Evolutionary conservation across 163 green algal species (phyloP), one percentile per base, ranked within the genome.

Genomic region (Scenedesmus sp.): DNA sequence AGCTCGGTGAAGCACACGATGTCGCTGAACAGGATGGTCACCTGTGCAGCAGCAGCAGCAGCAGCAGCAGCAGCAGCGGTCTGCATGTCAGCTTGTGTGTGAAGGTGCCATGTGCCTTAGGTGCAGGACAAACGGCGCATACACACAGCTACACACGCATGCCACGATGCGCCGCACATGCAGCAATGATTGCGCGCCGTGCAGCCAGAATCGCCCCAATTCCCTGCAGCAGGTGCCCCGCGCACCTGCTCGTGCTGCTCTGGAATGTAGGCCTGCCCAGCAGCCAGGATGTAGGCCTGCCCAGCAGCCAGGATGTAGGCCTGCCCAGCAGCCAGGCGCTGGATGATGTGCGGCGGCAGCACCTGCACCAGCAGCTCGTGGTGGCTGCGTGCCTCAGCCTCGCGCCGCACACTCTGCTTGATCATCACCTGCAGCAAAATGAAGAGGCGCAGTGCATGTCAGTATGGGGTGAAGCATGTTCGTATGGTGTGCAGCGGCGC

Each of bases 1-100:
- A 94, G 90, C n/a, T n/a, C 77, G 2, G 92, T 94, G 92, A 94
- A 94, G 73, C 90, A 87, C 13, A 90, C 84, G 46, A 93, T 93
- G 84, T 93, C 90, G 20, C 82, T 90, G 70, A 93, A 93, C 55
- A 93, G 64, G 2, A 93, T 86, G 26, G 90, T 88, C 62, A 93
- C 90, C 90, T 93, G 67, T 5, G 59, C 82, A 86, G 18, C 82
- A 86, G 55, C 54, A 86, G 82, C 16, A 86, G 81, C 52, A 66
- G 79, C 15, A 46, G 52, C 9, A 26, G 16, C 46, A 86, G 52
- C 12, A 64, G 52, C 54, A 66, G 79, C 79, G 34, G 34, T 46
- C 34, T 46, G 34, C 0, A 46, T 46, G 34, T 46, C 34, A 46
- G 34, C 34, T 46, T 46, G 34, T 46, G 34, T 46, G 34, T 46